These are phyloP conservation scores for Leucocoprinus birnbaumii DNA, from an alignment of 768 basidiomycete species.

Conservation along the genomic window DNA sequence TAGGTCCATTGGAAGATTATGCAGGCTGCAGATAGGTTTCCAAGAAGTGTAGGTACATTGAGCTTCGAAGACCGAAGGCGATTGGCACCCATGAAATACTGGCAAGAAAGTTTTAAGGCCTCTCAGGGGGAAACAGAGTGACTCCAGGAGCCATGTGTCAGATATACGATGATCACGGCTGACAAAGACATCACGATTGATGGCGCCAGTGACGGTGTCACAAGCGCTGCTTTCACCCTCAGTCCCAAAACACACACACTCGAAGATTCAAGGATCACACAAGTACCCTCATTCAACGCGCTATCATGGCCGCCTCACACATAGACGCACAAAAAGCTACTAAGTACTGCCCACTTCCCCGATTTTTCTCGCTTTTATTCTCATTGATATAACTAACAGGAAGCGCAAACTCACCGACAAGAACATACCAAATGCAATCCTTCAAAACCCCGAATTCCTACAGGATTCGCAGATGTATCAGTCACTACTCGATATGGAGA, in stretches of 20 bases:
- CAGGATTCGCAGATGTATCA: conserved; percentile 86
- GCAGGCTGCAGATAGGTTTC: no score
- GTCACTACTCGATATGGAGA: conserved; percentile 83
- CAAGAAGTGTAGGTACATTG: no score
- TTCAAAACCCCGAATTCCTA: conserved; percentile 71
- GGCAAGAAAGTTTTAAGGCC: no score
- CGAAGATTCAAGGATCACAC: background rate
- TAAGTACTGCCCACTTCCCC: background rate
- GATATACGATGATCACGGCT: no score
- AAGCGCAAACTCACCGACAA: conserved; percentile 81
- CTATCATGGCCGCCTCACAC: conserved; percentile 1
- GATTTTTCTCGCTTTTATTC: background rate
- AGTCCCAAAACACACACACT: background rate
- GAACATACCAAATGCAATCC: conserved; percentile 71
- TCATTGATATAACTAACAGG: conserved; percentile 35
- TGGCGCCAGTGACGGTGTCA: no score
- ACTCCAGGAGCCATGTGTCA: no score
- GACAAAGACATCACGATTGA: no score
- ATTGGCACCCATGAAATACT: no score
- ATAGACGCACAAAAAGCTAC: conserved; percentile 6
- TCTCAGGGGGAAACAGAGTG: no score
- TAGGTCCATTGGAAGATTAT: no score
- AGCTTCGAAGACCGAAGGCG: no score
- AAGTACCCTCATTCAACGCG: background rate
- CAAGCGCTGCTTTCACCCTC: no score